Evolutionary conservation across 2,329 filamentous ascomycete species (phyloP).

Genomic region (Microthyrium microscopicum): DNA sequence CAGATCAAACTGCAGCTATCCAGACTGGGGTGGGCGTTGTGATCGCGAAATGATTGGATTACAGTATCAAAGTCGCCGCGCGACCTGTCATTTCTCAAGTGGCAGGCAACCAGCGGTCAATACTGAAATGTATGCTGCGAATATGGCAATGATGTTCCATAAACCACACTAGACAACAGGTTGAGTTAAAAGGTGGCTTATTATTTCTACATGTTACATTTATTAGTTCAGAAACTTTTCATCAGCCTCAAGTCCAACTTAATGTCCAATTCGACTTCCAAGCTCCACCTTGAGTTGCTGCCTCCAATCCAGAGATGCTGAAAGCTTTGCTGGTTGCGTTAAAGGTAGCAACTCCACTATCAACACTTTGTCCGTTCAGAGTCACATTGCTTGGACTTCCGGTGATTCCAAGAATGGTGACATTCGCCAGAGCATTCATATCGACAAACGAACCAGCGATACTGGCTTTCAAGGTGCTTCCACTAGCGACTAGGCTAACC

Average conservation of each 20-base stretch:
- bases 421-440: constrained; percentile 39
- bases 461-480: constrained; percentile 29
- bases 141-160: no score
- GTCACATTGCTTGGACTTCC: constrained; percentile 24
- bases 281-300: constrained; percentile 35
- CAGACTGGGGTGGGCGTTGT: no score
- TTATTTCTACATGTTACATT: no score
- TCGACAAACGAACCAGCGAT: constrained; percentile 39
- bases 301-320: constrained; percentile 32
- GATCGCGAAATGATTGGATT: no score
- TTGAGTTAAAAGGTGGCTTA: no score
- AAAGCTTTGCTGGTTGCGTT: constrained; percentile 32
- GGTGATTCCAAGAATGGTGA: constrained; percentile 44
- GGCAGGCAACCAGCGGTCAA: no score
- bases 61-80: no score
- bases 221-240: no score
- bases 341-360: constrained; percentile 31
- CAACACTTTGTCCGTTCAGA: constrained; percentile 34
- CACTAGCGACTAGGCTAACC: constrained; percentile 32
- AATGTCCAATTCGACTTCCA: constrained; percentile 42
- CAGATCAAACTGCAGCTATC: no score
- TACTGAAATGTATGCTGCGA: no score
- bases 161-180: no score
- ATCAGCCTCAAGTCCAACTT: constrained; percentile 26
- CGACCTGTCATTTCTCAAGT: no score